Evolutionary conservation across 768 basidiomycete species (phyloP).

Genomic region (Xerocomus potaroensis): DNA sequence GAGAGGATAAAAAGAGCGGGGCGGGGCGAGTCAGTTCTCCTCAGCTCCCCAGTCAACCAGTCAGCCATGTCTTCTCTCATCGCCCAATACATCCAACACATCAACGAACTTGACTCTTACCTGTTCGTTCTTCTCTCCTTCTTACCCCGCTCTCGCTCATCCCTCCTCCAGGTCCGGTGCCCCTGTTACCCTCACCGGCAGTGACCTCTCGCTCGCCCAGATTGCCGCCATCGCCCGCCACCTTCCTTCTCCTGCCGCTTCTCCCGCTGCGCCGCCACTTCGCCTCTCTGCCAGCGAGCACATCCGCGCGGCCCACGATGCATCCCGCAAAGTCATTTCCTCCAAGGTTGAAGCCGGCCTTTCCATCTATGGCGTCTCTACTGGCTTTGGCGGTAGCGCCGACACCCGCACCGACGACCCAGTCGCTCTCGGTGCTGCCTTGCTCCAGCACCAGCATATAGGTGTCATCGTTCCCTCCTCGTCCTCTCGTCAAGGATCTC

Average conservation of each 20-base stretch:
- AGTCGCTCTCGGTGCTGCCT: constrained; percentile 68
- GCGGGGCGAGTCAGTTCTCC: background rate
- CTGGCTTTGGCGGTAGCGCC: constrained; percentile 86
- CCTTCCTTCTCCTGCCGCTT: constrained; percentile 39
- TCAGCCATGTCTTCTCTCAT: constrained; percentile 36
- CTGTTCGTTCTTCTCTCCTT: constrained; percentile 40
- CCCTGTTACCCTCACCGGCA: constrained; percentile 62
- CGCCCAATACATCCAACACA: constrained; percentile 52
- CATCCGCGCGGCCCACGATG: constrained; percentile 51
- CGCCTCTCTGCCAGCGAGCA: constrained; percentile 18
- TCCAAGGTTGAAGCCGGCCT: constrained; percentile 62
- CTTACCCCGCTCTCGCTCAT: background rate
- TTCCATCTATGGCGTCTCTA: constrained; percentile 81
- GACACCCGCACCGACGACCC: constrained; percentile 79
- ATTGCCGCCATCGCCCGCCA: constrained; percentile 75
- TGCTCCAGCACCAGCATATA: constrained; percentile 79
- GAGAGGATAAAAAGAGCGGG: constrained; percentile 6
- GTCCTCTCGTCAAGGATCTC: constrained; percentile 1
- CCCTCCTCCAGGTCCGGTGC: constrained; percentile 49
- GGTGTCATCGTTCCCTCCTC: constrained; percentile 66
- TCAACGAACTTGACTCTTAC: constrained; percentile 60
- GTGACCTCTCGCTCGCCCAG: constrained; percentile 68
- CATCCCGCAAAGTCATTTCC: constrained; percentile 59
- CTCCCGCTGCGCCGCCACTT: constrained; percentile 15
- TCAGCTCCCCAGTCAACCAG: too few species aligned